phyloP scores from a whole-genome alignment of 805 yeast genomes.

The Candida ipomoeae region DNA sequence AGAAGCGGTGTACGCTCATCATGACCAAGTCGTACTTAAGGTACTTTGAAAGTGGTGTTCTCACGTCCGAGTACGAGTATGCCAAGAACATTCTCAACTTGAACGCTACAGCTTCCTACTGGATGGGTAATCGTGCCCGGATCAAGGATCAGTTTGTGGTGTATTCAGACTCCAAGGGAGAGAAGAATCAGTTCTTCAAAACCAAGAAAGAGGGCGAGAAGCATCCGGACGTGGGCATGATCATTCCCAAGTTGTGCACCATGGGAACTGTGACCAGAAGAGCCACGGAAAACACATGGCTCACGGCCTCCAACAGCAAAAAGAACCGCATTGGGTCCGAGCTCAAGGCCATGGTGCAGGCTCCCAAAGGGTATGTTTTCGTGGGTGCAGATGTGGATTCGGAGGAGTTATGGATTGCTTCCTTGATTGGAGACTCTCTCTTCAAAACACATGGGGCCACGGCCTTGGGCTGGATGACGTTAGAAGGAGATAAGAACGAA shows the following conservation, averaged over 20 bases:
- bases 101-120: conserved; percentile 79
- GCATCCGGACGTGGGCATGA: conserved; percentile 53
- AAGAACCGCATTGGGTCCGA: conserved; percentile 85
- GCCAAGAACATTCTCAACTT: conserved; percentile 78
- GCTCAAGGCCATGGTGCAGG: conserved; percentile 76
- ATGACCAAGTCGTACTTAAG: conserved; percentile 72
- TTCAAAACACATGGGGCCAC: conserved; percentile 92
- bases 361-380: conserved; percentile 85
- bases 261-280: conserved; percentile 98
- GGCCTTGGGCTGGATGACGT: conserved; percentile 98
- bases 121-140: conserved; percentile 88
- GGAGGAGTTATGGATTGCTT: conserved; percentile 97
- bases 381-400: conserved; percentile 99
- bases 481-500: conserved; percentile 88
- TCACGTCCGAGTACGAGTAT: conserved; percentile 64
- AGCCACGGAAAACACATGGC: conserved; percentile 96
- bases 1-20: conserved; percentile 65
- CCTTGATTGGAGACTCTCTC: conserved; percentile 87
- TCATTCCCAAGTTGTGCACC: conserved; percentile 76
- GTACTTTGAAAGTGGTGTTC: conserved; percentile 66
- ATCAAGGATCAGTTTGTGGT: conserved; percentile 85
- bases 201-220: conserved; percentile 21
- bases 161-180: conserved; percentile 28
- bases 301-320: conserved; percentile 95
- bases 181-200: conserved; percentile 23